Percentiles rank a stretch among this genome's conserved stretches.
These are phyloP conservation scores for Apiotrichum veenhuisii DNA, from an alignment of 1,284 basidiomycete genomes.

Conservation along the genomic window DNA sequence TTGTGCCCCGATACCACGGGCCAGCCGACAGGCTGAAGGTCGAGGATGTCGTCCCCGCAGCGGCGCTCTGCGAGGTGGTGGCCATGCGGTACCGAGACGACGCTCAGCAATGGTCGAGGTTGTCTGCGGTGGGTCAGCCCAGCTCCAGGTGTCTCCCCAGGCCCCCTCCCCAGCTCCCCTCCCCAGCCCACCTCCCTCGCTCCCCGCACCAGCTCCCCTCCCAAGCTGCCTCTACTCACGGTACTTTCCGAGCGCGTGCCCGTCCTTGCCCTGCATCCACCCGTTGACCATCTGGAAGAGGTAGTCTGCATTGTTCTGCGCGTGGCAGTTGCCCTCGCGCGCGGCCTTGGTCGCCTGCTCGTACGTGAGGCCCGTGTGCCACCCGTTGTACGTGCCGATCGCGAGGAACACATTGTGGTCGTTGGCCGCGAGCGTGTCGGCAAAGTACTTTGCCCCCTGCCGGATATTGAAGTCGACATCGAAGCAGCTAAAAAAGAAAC, in stretches of 20 bases:
- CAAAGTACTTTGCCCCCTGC: slow-evolving; percentile 29
- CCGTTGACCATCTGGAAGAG: slow-evolving; percentile 73
- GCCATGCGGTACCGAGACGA: too few relatives aligned
- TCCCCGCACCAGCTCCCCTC: too few relatives aligned
- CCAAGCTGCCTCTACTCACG: slow-evolving; percentile 32
- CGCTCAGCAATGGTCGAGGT: too few relatives aligned
- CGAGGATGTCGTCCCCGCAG: too few relatives aligned
- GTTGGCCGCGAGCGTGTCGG: slow-evolving; percentile 42
- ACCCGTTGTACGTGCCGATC: slow-evolving; percentile 76
- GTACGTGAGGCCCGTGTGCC: slow-evolving; percentile 61
- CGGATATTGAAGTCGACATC: slow-evolving; percentile 58
- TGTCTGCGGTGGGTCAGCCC: too few relatives aligned
- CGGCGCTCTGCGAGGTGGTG: too few relatives aligned
- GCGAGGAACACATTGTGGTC: slow-evolving; percentile 60
- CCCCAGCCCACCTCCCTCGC: too few relatives aligned
- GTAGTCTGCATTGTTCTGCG: slow-evolving; percentile 59
- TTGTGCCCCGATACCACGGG: too few relatives aligned
- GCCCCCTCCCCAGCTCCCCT: too few relatives aligned
- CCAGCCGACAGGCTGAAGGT: too few relatives aligned
- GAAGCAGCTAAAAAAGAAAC: slow-evolving; percentile 22
- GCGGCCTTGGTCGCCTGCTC: slow-evolving; percentile 38
- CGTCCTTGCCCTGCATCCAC: slow-evolving; percentile 65
- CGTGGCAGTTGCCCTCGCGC: background rate
- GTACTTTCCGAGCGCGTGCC: slow-evolving; percentile 63
- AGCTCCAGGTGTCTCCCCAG: too few relatives aligned